Base-by-base conservation (phyloP, 805 yeast species). In the Wilhelminamyces savonicus region DNA sequence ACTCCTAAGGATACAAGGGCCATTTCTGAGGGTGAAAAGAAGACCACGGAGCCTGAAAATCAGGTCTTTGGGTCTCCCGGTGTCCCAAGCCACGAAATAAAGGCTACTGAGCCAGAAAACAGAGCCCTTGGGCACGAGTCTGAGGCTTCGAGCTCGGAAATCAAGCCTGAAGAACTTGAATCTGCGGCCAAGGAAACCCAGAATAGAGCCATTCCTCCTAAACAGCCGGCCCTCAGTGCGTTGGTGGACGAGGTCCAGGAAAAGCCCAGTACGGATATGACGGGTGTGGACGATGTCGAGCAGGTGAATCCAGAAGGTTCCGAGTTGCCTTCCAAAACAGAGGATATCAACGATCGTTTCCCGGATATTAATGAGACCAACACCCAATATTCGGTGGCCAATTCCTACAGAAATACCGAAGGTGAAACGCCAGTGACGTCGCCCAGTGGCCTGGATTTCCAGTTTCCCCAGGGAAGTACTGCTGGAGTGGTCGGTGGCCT, bases 391-490 rank as follows among this genome's bases (percentile, higher is more conserved):
- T 51, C 61, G n/a, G 56, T 47, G 13, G 41, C 48, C 6, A 50
- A 48, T 12, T 43, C 42, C 3, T 50, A 44, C 33, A 45, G 45
- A 27, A 46, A 44, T 16, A 44, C 41, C 1, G 45, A 46, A 3
- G 48, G 40, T 12, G 70, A 66, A 30, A 70, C 78, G 1, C 72
- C 73, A 1, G 56, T 66, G 13, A 69, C 73, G 30, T 52, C 77
- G 26, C 72, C 72, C 13, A 52, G 60, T 26, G 61, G 59, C 24
- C 69, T 76, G 0, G 77, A 70, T 13, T 68, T 60, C 52, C 66
- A 63, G 31, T 65, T 62, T 39, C 52, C 60, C 11, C 66, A 61
- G 37, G 43, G 49, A 8, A 40, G 47, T 6, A 43, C 36, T 28
- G 52, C 54, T 8, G 62, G 61, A 12, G 48, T 59, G 27, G 59